These are phyloP conservation scores for Rhododendron henanense DNA, from an alignment of 148 eudicot genomes.

Conservation along the genomic window DNA sequence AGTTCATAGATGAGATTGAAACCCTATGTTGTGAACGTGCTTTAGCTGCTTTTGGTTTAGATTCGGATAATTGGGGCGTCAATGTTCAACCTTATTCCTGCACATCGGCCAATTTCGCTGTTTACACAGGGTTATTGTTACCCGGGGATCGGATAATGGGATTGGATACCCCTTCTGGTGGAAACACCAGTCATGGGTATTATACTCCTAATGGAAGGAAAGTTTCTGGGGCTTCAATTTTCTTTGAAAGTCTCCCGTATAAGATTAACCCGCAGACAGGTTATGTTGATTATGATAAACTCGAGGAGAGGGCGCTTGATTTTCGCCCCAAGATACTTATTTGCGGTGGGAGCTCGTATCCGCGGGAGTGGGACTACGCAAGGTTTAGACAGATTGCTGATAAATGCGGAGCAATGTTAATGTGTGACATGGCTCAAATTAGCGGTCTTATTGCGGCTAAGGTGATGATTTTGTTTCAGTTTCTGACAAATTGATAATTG, in stretches of 20 bases:
- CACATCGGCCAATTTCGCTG: constrained; percentile 86
- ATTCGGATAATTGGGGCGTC: constrained; percentile 40
- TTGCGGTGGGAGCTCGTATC: constrained; percentile 95
- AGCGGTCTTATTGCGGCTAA: constrained; percentile 96
- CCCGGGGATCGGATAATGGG: constrained; percentile 98
- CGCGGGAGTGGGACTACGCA: constrained; percentile 85
- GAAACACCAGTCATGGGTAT: constrained; percentile 87
- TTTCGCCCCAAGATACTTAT: constrained; percentile 92
- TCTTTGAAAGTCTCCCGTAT: constrained; percentile 85
- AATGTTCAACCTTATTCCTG: constrained; percentile 80
- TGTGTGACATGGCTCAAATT: constrained; percentile 99
- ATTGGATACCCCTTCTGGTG: constrained; percentile 84
- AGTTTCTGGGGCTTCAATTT: constrained; percentile 87
- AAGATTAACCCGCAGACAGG: constrained; percentile 80
- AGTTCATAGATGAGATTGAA: constrained; percentile 43
- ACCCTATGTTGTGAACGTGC: constrained; percentile 36
- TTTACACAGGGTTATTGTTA: constrained; percentile 72
- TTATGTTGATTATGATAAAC: constrained; percentile 73
- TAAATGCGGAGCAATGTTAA: constrained; percentile 72
- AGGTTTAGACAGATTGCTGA: constrained; percentile 82
- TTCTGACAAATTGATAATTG: not conserved
- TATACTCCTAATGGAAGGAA: constrained; percentile 84
- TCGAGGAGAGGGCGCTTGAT: constrained; percentile 87
- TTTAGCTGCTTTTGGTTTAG: constrained; percentile 31
- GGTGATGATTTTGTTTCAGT: constrained; percentile 40